A percentile compares a stretch with the other conserved stretches of the same genome.
Conservation (phyloP, 495 filamentous ascomycete genomes). For the Cladorrhinum samala region DNA sequence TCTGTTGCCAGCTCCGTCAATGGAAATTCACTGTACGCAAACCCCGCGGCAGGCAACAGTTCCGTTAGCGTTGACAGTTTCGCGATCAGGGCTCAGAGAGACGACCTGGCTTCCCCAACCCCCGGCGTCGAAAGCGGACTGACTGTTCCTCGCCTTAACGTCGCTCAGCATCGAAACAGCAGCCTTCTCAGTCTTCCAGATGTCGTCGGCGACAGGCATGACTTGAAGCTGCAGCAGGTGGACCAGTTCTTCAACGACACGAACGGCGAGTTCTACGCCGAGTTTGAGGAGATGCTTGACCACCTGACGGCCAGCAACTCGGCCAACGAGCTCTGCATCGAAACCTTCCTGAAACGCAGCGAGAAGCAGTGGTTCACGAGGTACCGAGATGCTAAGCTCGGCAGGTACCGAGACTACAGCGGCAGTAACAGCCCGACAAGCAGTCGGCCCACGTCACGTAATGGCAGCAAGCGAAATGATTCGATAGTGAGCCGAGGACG, state of each 20-base stretch:
- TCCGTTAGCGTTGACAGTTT: conserved; percentile 35
- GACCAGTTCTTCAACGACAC: conserved; percentile 65
- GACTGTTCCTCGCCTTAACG: conserved; percentile 23
- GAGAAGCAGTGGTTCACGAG: conserved; percentile 61
- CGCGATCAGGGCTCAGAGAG: conserved; percentile 28
- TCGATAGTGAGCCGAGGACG: conserved; percentile 28
- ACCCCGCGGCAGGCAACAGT: conserved; percentile 25
- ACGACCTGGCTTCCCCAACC: conserved; percentile 37
- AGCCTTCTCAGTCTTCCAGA: conserved; percentile 45
- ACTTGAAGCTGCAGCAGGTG: conserved; percentile 58
- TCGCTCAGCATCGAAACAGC: conserved; percentile 27
- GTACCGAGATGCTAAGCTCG: conserved; percentile 55
- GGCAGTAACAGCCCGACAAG: conserved; percentile 10
- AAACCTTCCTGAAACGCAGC: conserved; percentile 54
- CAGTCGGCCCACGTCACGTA: conserved; percentile 23
- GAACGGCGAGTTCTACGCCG: conserved; percentile 49
- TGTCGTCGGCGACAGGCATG: conserved; percentile 55
- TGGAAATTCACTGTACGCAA: conserved; percentile 16
- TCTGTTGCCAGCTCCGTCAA: conserved; percentile 23
- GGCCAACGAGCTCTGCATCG: conserved; percentile 52
- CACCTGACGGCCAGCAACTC: conserved; percentile 49
- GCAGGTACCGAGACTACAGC: conserved; percentile 18
- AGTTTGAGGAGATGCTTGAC: conserved; percentile 52
- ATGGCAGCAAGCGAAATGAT: conserved; percentile 17
- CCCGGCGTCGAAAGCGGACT: conserved; percentile 17